Evolutionary conservation across 2,329 filamentous ascomycete species (phyloP).

Genomic region (Kalmusia sp.): DNA sequence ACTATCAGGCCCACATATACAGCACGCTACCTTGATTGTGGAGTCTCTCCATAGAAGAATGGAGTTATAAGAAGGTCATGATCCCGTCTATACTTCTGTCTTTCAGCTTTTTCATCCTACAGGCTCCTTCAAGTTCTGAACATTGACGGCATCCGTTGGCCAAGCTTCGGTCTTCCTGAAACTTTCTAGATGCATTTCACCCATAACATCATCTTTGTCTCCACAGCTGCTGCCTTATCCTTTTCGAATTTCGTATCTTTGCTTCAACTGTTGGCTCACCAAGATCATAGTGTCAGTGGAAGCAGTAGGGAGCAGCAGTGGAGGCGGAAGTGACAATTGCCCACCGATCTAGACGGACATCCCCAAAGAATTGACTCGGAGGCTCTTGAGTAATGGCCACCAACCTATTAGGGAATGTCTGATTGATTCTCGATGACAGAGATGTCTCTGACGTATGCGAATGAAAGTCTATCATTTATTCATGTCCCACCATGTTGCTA

Average conservation of each 20-base stretch:
- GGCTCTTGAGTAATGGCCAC: conserved; percentile 31
- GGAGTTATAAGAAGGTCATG: background rate
- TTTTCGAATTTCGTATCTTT: conserved; percentile 18
- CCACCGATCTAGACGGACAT: conserved; percentile 38
- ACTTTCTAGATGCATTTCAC: conserved; percentile 22
- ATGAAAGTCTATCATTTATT: background rate
- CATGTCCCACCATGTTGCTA: background rate
- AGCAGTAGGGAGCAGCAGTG: conserved; percentile 3
- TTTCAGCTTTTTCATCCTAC: background rate
- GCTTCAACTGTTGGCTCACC: conserved; percentile 19
- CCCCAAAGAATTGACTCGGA: conserved; percentile 33
- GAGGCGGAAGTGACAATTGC: conserved; percentile 21
- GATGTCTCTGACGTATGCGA: no score
- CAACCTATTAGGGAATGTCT: no score
- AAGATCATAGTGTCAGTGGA: conserved; percentile 9
- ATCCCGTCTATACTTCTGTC: background rate
- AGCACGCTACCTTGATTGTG: no score
- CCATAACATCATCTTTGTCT: conserved; percentile 20
- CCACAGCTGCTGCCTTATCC: conserved; percentile 23
- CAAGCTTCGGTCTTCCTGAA: background rate
- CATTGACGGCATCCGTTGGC: background rate
- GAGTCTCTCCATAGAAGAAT: background rate
- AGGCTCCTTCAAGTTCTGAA: background rate
- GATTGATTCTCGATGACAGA: no score
- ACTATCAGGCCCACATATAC: no score